phyloP scores from a whole-genome alignment of 441 rosid genomes.

The Erysimum pusillum region DNA sequence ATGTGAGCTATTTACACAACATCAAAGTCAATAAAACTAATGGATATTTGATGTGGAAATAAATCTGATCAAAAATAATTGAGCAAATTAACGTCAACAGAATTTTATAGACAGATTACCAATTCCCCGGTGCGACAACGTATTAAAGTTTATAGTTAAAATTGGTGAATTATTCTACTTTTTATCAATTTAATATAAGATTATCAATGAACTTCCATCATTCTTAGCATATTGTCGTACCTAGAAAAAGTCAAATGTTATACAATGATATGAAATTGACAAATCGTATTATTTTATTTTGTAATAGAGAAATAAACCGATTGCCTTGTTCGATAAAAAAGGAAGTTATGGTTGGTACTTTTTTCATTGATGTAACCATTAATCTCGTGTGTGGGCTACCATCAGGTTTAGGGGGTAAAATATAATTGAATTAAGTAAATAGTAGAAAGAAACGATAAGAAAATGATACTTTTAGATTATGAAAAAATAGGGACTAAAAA shows the following conservation, averaged over 20 bases:
- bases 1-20: not conserved
- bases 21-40: not conserved
- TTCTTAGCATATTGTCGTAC: not conserved
- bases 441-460: not conserved
- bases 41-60: not conserved
- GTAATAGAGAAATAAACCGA: not conserved
- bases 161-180: not conserved
- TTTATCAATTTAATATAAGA: not conserved
- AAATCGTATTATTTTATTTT: conserved; percentile 8
- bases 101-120: not conserved
- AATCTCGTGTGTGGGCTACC: conserved; percentile 21
- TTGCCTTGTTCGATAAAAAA: not conserved
- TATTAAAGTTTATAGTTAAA: not conserved
- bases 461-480: not conserved
- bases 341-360: not conserved
- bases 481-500: not conserved
- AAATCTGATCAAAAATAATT: not conserved
- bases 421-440: not conserved
- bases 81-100: not conserved
- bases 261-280: conserved; percentile 27
- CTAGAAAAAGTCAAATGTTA: not conserved
- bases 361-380: not conserved
- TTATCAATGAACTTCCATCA: not conserved
- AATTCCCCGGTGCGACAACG: not conserved
- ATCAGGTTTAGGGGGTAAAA: not conserved